phyloP scores from a whole-genome alignment of 2,329 filamentous ascomycete species.

The Myriosclerotinia curreyana region DNA sequence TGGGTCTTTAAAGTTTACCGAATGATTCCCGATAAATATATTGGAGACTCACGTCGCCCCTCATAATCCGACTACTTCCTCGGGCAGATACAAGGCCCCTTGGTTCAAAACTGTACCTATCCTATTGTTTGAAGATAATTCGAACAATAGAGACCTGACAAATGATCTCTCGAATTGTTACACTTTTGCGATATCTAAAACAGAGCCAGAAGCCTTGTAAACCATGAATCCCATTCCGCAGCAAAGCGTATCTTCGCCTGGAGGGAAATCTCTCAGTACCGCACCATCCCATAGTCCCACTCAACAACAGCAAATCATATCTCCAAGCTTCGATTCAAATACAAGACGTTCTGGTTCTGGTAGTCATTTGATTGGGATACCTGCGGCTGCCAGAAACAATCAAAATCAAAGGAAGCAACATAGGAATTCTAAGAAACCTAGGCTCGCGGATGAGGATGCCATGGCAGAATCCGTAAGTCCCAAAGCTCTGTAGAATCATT shows the following conservation, averaged over 20 bases:
- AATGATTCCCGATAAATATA: neutral
- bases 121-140: no score
- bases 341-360: conserved; percentile 35
- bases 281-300: conserved; percentile 35
- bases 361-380: conserved; percentile 26
- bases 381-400: conserved; percentile 63
- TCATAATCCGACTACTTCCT: neutral
- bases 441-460: conserved; percentile 76
- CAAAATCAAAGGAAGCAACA: conserved; percentile 80
- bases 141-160: no score
- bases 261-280: conserved; percentile 38
- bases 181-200: no score
- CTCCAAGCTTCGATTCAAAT: conserved; percentile 35
- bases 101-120: no score
- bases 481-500: no score
- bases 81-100: no score
- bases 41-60: conserved; percentile 13
- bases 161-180: no score
- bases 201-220: neutral
- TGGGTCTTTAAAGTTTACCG: neutral
- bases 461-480: conserved; percentile 71
- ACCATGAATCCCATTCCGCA: conserved; percentile 38
- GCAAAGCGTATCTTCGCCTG: conserved; percentile 34
- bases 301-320: conserved; percentile 36
- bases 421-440: conserved; percentile 73